Conservation (phyloP, 2,329 filamentous ascomycete genomes). For the Paecilomyces variotii region DNA sequence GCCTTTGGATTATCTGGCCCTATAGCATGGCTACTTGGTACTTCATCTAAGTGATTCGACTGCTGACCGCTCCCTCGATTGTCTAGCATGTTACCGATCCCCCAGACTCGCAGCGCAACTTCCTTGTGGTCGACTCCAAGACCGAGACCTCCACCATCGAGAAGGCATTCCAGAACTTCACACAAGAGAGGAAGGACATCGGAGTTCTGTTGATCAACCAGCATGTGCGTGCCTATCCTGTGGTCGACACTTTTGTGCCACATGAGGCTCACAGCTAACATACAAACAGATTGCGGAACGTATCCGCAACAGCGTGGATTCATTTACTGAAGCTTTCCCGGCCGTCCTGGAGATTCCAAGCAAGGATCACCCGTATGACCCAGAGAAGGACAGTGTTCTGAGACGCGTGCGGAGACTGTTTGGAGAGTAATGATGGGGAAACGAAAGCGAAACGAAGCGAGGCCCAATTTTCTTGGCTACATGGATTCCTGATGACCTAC, state of each 20-base stretch:
- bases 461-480: neutral
- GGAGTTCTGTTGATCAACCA: conserved; percentile 96
- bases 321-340: conserved; percentile 92
- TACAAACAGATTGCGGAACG: conserved; percentile 71
- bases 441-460: neutral
- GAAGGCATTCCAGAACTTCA: conserved; percentile 81
- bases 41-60: neutral
- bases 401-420: conserved; percentile 72
- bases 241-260: neutral
- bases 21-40: neutral
- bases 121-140: conserved; percentile 90
- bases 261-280: neutral
- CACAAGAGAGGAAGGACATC: conserved; percentile 86
- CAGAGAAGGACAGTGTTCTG: conserved; percentile 96
- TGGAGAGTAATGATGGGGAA: conserved; percentile 40
- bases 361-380: conserved; percentile 98
- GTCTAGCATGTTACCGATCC: conserved; percentile 78
- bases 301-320: conserved; percentile 85
- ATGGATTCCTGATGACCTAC: neutral
- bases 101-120: conserved; percentile 91
- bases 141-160: conserved; percentile 86
- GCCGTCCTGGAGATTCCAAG: conserved; percentile 92
- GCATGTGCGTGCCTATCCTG: conserved; percentile 55
- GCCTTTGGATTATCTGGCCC: neutral
- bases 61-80: neutral